Base-by-base conservation (phyloP, 495 filamentous ascomycete genomes). In the Darksidea phi region DNA sequence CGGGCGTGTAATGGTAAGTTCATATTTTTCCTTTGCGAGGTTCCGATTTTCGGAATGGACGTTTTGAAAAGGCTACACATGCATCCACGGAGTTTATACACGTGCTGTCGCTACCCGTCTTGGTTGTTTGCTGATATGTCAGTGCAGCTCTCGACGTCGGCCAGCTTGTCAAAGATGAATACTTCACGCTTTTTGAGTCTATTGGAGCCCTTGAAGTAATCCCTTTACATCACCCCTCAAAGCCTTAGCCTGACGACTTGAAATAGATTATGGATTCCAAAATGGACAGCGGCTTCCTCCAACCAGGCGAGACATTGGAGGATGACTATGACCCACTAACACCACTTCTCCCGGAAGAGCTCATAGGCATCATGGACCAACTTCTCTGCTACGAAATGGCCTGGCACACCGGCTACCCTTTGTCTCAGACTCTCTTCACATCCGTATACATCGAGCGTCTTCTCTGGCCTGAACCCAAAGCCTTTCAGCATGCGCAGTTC, bases 391-490 rank as follows among this genome's bases (percentile, higher is more conserved):
- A 90, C 57, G 93, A 97, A 88, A 94, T 95, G 87, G 91, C 91
- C 67, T 99, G 94, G 94, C 91, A 97, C 75, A 86, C 88, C 70
- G 94, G 94, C 17, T 88, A 95, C 65, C 90, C 94, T 26, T 85
- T 99, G 2, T 94, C 91, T 2, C 95, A 97, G 71, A 97, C 92
- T 0, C 75, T 99, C 6, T 91, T 96, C 71, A 95, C 92, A n/a
- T 96, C 89, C 34, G 78, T 95, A 32, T 94, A 99, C 72, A 84
- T 99, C 64, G 91, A 97, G 67, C 84, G 82, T 41, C 77, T 99
- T 15, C 76, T 96, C 64, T 86, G 84, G 70, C 86, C 90, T 15
- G 77, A 80, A 45, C 89, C 90, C 7, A 76, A 69, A 36, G 81
- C 73, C 17, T 74, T 94, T 37, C 76, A 88, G n/a, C 79, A 92